Conservation (phyloP, 371 early-diverging fungal species). For the Actinomucor elegans region DNA sequence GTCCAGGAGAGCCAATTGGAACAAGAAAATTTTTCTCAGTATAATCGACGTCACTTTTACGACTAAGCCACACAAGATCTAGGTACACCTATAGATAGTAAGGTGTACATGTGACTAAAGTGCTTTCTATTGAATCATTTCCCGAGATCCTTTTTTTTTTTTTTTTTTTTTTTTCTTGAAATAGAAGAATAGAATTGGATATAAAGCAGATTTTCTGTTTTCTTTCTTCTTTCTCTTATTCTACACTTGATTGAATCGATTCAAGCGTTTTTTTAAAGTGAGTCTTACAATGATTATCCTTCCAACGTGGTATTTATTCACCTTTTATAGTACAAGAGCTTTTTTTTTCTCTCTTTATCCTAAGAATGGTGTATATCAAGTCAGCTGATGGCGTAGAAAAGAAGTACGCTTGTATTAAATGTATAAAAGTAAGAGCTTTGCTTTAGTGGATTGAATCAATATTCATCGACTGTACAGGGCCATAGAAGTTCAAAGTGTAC, state of each 20-base stretch:
- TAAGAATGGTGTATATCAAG: constrained; percentile 28
- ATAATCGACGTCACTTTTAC: constrained; percentile 1
- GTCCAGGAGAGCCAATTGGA: no score
- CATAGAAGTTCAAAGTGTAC: constrained; percentile 63
- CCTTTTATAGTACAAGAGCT: constrained; percentile 8
- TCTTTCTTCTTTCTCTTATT: no score
- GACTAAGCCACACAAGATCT: no score
- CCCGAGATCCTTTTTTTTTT: not conserved
- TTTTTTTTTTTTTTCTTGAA: not conserved
- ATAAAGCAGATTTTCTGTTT: no score
- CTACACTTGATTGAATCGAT: no score
- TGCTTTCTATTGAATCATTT: no score
- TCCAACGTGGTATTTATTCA: constrained; percentile 26
- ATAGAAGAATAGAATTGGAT: no score
- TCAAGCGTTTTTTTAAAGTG: no score
- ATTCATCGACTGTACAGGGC: constrained; percentile 33
- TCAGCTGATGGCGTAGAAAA: constrained; percentile 36
- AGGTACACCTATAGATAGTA: no score
- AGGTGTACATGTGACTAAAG: no score
- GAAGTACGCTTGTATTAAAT: constrained; percentile 45
- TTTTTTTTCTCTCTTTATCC: not conserved
- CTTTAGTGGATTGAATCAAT: not conserved
- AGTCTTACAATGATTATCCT: not conserved
- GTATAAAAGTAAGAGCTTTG: constrained; percentile 39
- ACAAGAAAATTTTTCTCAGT: no score